These are phyloP conservation scores for Yamadazyma triangularis DNA, from an alignment of 1,139 yeast genomes.

Conservation along the genomic window DNA sequence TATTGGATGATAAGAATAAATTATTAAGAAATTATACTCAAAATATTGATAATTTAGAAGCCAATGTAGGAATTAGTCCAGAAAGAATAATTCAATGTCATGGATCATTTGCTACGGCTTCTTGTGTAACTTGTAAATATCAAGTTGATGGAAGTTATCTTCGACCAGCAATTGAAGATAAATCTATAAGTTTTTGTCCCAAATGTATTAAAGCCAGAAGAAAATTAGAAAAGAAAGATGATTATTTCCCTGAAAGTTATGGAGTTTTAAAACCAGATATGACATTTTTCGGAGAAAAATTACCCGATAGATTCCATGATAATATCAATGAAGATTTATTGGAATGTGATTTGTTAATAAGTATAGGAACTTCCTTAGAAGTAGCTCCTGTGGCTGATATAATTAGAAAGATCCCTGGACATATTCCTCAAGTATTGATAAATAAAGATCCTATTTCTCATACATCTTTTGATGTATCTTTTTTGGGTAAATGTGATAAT, in stretches of 20 bases:
- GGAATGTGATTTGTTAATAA: constrained; percentile 74
- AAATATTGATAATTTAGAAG: constrained; percentile 88
- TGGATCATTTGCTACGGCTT: constrained; percentile 91
- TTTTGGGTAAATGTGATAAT: constrained; percentile 87
- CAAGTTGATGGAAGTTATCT: constrained; percentile 65
- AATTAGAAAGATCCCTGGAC: constrained; percentile 64
- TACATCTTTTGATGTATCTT: constrained; percentile 73
- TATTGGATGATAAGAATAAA: constrained; percentile 74
- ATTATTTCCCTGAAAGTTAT: constrained; percentile 38
- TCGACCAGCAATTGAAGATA: constrained; percentile 54
- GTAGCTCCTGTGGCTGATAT: constrained; percentile 97
- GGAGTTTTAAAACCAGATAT: constrained; percentile 97
- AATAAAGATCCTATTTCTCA: constrained; percentile 79
- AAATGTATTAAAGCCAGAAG: constrained; percentile 50
- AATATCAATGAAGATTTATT: constrained; percentile 53
- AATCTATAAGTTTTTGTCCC: constrained; percentile 71
- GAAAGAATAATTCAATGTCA: constrained; percentile 88
- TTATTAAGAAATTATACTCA: constrained; percentile 88
- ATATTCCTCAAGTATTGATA: constrained; percentile 79
- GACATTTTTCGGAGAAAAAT: constrained; percentile 87
- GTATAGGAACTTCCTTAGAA: constrained; percentile 91
- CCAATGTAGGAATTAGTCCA: constrained; percentile 68
- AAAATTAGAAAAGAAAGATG: constrained; percentile 22
- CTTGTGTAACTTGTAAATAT: constrained; percentile 76
- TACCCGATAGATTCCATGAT: constrained; percentile 72